Conservation (phyloP, 768 basidiomycete genomes). For the Coprinellus micaceus region DNA sequence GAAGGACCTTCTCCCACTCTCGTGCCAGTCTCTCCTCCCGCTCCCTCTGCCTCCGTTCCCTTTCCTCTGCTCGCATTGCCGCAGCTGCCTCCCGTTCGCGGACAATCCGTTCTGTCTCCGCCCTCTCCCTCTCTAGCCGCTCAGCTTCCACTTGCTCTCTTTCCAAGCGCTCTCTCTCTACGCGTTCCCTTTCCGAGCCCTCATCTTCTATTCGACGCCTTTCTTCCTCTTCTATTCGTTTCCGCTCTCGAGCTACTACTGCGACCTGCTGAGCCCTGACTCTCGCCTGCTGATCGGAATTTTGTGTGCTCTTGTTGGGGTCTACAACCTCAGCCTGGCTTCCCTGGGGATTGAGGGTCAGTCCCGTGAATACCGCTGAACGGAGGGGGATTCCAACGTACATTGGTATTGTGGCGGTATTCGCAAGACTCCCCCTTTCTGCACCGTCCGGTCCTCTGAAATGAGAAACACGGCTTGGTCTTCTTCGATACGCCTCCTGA, state of each 20-base stretch:
- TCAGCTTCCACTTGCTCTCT: not conserved
- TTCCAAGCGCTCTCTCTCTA: too few species aligned
- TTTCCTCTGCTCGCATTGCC: not conserved
- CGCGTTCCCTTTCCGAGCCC: not conserved
- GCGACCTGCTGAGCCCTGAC: too few species aligned
- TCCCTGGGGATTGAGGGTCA: too few species aligned
- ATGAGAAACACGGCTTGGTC: not conserved
- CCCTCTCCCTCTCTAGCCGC: not conserved
- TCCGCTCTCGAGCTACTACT: too few species aligned
- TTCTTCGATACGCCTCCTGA: too few species aligned
- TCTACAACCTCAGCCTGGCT: too few species aligned
- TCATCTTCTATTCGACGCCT: not conserved
- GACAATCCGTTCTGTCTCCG: slow-evolving; percentile 1
- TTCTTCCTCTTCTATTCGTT: not conserved
- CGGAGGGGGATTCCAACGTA: too few species aligned
- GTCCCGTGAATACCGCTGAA: too few species aligned
- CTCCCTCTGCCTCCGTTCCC: not conserved
- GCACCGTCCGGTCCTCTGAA: not conserved
- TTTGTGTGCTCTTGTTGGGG: too few species aligned
- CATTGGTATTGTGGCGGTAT: not conserved
- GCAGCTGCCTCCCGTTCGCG: not conserved
- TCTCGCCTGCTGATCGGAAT: too few species aligned
- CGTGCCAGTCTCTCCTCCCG: not conserved
- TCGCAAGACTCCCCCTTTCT: not conserved
- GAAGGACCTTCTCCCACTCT: not conserved